Evolutionary conservation across 441 rosid species (phyloP), one percentile per base, ranked within the genome.

Genomic region (Bocquillonia castaneifolia): DNA sequence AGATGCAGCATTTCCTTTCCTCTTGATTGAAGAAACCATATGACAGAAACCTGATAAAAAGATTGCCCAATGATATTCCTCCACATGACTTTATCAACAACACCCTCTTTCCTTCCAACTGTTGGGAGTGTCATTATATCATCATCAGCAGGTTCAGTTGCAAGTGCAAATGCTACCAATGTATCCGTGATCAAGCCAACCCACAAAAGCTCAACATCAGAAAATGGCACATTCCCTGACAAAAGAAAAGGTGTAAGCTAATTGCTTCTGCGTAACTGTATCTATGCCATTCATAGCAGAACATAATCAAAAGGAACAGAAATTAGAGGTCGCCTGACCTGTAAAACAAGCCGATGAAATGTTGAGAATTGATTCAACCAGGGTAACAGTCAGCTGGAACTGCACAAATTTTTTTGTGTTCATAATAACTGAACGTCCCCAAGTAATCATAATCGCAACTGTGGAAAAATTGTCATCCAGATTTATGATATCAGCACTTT

Each of bases 101-200:
- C 83, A 14, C 82, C 76, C 53, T 76, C 64, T 0, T 76, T 74
- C 67, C 86, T 62, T 63, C 86, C 88, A 18, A 82, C 86, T 0
- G 90, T 85, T 15, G 66, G 29, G 2, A 72, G 79, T 52, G 70
- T 72, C 90, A 86, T 80, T 40, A 86, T 73, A 28, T 77, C 85
- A 20, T 69, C 48, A 9, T 80, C 79, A 12, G 88, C 84, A 3
- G 71, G 81, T 8, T 86, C 86, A 0, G 86, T 83, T 42, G 91
- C 89, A 10, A 86, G 72, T 51, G 89, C 89, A 3, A 86, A 75
- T 1, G 91, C 89, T 0, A 81, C 91, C 1, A 86, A 52, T 0
- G 89, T 84, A 64, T 84, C 91, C 89, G 83, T 86, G 42, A 86
- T 80, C 56, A 86, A 68, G 65, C 83, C 83, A 36, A 82, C 84